phyloP scores from a whole-genome alignment of 352 stramenopile genomes.

The Globisporangium polare region DNA sequence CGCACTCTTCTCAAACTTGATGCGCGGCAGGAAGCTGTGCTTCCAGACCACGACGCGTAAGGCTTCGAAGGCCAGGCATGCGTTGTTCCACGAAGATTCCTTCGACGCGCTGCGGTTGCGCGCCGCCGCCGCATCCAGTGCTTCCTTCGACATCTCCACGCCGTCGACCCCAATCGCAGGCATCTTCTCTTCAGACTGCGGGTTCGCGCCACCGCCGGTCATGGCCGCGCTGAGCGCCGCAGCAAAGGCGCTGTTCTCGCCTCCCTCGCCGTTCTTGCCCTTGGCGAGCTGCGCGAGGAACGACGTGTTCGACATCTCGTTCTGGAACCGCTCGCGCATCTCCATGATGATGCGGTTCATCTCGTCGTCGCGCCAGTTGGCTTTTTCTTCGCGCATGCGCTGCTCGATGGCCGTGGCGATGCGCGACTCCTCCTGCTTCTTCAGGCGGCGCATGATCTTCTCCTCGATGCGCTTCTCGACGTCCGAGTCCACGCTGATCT shows the following conservation, averaged over 20 bases:
- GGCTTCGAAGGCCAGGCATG: slow-evolving; percentile 63
- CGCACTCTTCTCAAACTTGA: slow-evolving; percentile 51
- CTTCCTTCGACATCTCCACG: slow-evolving; percentile 18
- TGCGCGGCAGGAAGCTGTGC: slow-evolving; percentile 75
- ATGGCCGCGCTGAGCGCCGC: not conserved
- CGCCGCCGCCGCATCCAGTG: slow-evolving; percentile 22
- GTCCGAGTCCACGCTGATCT: slow-evolving; percentile 71
- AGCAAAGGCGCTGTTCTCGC: slow-evolving; percentile 15
- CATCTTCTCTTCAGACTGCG: slow-evolving; percentile 70
- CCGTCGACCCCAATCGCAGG: slow-evolving; percentile 18
- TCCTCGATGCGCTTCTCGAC: slow-evolving; percentile 83
- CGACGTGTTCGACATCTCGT: slow-evolving; percentile 60
- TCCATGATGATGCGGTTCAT: slow-evolving; percentile 91
- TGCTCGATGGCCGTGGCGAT: slow-evolving; percentile 82
- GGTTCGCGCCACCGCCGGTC: slow-evolving; percentile 25
- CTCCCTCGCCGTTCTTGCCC: slow-evolving; percentile 42
- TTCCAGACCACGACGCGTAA: slow-evolving; percentile 86
- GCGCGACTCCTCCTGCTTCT: slow-evolving; percentile 85
- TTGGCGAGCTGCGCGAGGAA: slow-evolving; percentile 65
- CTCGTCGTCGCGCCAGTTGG: slow-evolving; percentile 85
- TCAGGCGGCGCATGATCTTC: slow-evolving; percentile 81
- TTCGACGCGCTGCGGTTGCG: slow-evolving; percentile 55
- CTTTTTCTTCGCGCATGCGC: slow-evolving; percentile 79
- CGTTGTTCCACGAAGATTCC: slow-evolving; percentile 84
- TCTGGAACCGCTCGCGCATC: slow-evolving; percentile 84